Evolutionary conservation across 2,329 filamentous ascomycete species (phyloP), one percentile per base, ranked within the genome.

Genomic region (Arthrobotrys pseudoclavata): DNA sequence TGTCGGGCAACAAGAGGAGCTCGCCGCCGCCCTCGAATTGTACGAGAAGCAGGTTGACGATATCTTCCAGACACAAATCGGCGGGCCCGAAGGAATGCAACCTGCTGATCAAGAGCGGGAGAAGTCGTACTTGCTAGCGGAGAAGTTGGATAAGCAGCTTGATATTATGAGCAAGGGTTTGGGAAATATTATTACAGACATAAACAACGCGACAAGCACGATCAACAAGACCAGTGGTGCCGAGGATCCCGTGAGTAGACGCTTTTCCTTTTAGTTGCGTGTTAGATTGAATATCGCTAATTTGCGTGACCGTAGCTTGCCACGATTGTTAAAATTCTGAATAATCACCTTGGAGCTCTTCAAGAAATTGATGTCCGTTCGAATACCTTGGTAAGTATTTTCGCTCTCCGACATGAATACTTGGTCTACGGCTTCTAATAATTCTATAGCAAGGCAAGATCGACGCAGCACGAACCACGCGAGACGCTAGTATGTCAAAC

Each of bases 71-170:
- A 91, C 92, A 82, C 91, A 94, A 83, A 87, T 93, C 79, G 91
- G 91, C n/a, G 88, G 88, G 48, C 88, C 89, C 61, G 92, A 95
- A 81, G 89, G 91, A 67, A 86, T 96, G 40, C 89, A 92, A 75
- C 96, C 95, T 6, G 94, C 95, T 2, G 96, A 99, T 83, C 93
- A 96, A 84, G 96, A 99, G 86, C 90, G 96, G 57, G 96, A 99
- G 87, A 89, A 92, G 83, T 98, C 95, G 80, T 97, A 98, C 86
- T 96, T 97, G 87, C 86, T 96, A 64, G 96, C 96, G 1, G 96
- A 99, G 87, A 96, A 93, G 84, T 88, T 97, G 80, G 93, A 93
- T 10, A 93, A 97, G 83, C 90, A 93, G 80, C 87, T 99, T 80
- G 94, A 97, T 72, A 94, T 97, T 81, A 96, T 98, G 89, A 94